phyloP scores from a whole-genome alignment of 805 yeast species.

The Zygosaccharomyces pseudorouxii region DNA sequence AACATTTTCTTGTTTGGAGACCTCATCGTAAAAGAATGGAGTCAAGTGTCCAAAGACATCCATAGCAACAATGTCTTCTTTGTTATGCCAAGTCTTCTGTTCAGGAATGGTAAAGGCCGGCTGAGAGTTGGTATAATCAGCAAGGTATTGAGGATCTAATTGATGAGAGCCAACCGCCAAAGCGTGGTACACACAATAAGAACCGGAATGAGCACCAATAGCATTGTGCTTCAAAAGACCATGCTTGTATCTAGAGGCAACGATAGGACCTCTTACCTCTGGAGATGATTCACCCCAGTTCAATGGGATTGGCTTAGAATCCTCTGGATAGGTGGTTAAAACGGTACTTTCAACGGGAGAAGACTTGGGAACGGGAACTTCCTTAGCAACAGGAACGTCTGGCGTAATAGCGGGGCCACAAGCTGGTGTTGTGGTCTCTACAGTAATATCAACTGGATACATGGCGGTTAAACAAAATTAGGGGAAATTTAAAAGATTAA shows the following conservation, averaged over 20 bases:
- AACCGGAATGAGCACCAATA: slow-evolving; percentile 62
- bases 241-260: slow-evolving; percentile 46
- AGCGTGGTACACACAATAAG: slow-evolving; percentile 61
- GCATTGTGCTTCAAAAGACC: slow-evolving; percentile 54
- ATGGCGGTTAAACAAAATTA: slow-evolving; percentile 7
- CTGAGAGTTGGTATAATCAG: slow-evolving; percentile 60
- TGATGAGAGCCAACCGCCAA: slow-evolving; percentile 59
- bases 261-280: slow-evolving; percentile 50
- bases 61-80: slow-evolving; percentile 55
- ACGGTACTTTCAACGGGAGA: slow-evolving; percentile 33
- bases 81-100: slow-evolving; percentile 52
- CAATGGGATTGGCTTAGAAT: slow-evolving; percentile 46
- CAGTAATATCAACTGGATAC: slow-evolving; percentile 14
- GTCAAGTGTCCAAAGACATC: slow-evolving; percentile 66
- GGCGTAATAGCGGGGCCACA: slow-evolving; percentile 4
- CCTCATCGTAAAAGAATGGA: slow-evolving; percentile 51
- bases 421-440: slow-evolving; percentile 8
- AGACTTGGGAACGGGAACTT: slow-evolving; percentile 6
- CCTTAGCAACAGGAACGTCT: slow-evolving; percentile 1
- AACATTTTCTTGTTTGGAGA: slow-evolving; percentile 43
- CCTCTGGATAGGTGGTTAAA: slow-evolving; percentile 52
- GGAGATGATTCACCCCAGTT: slow-evolving; percentile 53
- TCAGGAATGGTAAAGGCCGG: slow-evolving; percentile 55
- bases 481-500: not conserved
- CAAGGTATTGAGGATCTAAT: slow-evolving; percentile 46